Evolutionary conservation across 768 basidiomycete species (phyloP).

Genomic region (Boletus coccyginus): DNA sequence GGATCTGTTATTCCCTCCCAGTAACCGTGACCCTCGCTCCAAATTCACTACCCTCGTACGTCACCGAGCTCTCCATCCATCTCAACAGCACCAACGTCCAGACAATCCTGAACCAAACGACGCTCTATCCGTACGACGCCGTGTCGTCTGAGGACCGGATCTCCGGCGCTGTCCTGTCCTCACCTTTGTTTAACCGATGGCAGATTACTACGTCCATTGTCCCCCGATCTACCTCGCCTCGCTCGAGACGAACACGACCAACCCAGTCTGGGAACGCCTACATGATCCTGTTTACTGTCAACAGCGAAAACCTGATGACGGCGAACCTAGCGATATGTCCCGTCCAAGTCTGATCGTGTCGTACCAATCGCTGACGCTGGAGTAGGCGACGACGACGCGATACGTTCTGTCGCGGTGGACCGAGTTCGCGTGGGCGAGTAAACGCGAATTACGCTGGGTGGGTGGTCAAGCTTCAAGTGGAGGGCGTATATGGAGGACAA

Average conservation of each 20-base stretch:
- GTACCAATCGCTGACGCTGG: conserved; percentile 8
- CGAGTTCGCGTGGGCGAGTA: conserved; percentile 4
- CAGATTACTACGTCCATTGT: conserved; percentile 7
- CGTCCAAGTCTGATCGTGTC: conserved; percentile 10
- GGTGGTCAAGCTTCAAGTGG: background rate
- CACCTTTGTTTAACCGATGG: background rate
- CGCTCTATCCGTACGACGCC: conserved; percentile 11
- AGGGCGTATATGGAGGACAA: conserved; percentile 5
- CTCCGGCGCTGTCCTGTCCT: conserved; percentile 9
- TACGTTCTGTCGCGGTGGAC: conserved; percentile 6
- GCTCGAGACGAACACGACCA: conserved; percentile 11
- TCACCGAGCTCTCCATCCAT: background rate
- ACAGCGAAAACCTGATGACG: conserved; percentile 5
- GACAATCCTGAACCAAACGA: conserved; percentile 1
- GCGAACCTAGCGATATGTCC: conserved; percentile 1
- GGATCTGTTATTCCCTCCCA: conserved; percentile 13
- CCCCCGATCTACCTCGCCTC: conserved; percentile 7
- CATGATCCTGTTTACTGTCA: conserved; percentile 1
- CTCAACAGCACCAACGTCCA: conserved; percentile 2
- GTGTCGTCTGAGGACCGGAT: background rate
- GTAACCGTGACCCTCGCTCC: conserved; percentile 4
- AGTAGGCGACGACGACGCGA: background rate
- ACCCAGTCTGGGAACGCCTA: conserved; percentile 8
- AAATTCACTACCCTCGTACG: conserved; percentile 1
- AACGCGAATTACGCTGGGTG: conserved; percentile 6